A percentile compares a stretch with the other conserved stretches of the same genome.
These are phyloP conservation scores for Cercospora janseana DNA, from an alignment of 2,329 filamentous ascomycete species.

Conservation along the genomic window DNA sequence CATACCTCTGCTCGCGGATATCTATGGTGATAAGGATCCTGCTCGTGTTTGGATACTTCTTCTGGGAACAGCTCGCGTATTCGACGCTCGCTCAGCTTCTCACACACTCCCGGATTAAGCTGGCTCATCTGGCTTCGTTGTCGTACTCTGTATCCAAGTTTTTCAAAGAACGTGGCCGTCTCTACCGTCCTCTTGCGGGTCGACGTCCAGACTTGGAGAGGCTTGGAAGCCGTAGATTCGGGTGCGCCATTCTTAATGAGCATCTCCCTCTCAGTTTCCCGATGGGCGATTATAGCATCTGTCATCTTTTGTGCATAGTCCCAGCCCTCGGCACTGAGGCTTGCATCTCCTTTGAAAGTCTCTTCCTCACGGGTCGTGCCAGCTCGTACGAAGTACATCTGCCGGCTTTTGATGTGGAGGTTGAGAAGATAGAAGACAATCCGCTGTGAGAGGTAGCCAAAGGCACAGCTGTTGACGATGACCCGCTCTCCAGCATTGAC, in stretches of 20 bases:
- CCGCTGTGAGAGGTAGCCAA: conserved; percentile 92
- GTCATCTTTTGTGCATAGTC: conserved; percentile 84
- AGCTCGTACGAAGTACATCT: conserved; percentile 87
- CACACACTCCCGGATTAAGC: conserved; percentile 92
- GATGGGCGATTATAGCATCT: conserved; percentile 75
- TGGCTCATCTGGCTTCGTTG: conserved; percentile 97
- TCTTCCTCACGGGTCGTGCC: conserved; percentile 85
- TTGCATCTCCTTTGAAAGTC: conserved; percentile 86
- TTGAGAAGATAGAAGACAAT: conserved; percentile 99
- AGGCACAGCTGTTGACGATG: conserved; percentile 94
- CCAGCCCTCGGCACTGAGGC: conserved; percentile 74
- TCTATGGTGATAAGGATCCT: conserved; percentile 93
- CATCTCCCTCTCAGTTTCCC: conserved; percentile 73
- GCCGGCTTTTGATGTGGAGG: conserved; percentile 90
- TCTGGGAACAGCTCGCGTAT: conserved; percentile 83
- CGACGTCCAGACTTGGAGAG: conserved; percentile 90
- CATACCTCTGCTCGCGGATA: conserved; percentile 88
- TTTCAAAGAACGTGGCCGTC: conserved; percentile 77
- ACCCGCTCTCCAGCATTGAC: conserved; percentile 93
- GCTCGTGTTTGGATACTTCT: conserved; percentile 87
- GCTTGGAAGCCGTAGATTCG: conserved; percentile 65
- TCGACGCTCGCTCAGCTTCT: conserved; percentile 81
- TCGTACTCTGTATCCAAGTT: conserved; percentile 77
- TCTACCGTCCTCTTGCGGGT: conserved; percentile 87
- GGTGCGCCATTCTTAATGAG: conserved; percentile 66